Conservation (phyloP, 1,139 yeast species). For the Blastobotrys petasosporus region DNA sequence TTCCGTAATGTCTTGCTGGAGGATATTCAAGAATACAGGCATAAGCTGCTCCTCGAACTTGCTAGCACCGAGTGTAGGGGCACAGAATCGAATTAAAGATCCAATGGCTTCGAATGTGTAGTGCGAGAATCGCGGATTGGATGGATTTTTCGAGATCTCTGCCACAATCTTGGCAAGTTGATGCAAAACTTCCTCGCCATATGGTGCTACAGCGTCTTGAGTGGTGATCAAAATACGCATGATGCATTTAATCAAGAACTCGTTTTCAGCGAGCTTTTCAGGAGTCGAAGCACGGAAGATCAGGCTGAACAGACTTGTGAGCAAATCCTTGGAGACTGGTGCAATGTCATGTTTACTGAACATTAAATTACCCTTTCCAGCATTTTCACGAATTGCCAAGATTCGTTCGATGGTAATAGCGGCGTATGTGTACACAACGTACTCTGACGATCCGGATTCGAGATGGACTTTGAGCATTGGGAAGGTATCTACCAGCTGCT, state of each 20-base stretch:
- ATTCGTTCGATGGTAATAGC: slow-evolving; percentile 90
- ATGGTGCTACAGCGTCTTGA: slow-evolving; percentile 54
- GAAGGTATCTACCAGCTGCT: slow-evolving; percentile 69
- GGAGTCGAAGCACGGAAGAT: slow-evolving; percentile 65
- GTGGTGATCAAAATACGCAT: slow-evolving; percentile 78
- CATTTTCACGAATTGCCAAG: slow-evolving; percentile 57
- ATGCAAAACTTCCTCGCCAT: slow-evolving; percentile 38
- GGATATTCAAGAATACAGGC: slow-evolving; percentile 60
- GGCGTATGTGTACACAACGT: slow-evolving; percentile 87
- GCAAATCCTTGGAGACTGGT: slow-evolving; percentile 47
- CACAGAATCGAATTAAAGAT: slow-evolving; percentile 56
- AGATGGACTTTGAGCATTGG: slow-evolving; percentile 70
- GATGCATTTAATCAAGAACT: slow-evolving; percentile 79
- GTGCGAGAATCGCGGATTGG: slow-evolving; percentile 91
- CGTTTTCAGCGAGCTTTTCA: slow-evolving; percentile 91
- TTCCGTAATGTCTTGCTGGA: slow-evolving; percentile 85
- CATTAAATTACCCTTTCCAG: slow-evolving; percentile 44
- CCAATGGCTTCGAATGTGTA: slow-evolving; percentile 86
- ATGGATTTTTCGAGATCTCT: slow-evolving; percentile 79
- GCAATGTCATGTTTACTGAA: slow-evolving; percentile 70
- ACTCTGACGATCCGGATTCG: slow-evolving; percentile 48
- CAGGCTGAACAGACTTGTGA: slow-evolving; percentile 60
- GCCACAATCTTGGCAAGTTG: slow-evolving; percentile 66
- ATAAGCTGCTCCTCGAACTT: slow-evolving; percentile 51
- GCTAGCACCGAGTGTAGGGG: slow-evolving; percentile 31